Conservation (phyloP, 176 grass and related monocot genomes). For the Rhynchospora pubera region DNA sequence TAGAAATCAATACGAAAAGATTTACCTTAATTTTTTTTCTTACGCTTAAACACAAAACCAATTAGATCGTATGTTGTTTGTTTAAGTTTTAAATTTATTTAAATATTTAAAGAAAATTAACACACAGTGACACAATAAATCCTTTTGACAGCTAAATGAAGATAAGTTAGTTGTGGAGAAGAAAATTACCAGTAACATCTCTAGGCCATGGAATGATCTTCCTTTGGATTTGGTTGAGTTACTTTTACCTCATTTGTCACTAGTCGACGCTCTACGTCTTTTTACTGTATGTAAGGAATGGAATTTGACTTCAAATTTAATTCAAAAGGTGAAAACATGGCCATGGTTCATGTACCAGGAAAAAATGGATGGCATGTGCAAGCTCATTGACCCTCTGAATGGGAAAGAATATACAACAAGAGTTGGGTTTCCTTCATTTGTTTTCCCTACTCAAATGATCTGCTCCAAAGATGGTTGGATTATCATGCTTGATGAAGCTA, state of each 20-base stretch:
- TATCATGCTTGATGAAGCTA: neutral
- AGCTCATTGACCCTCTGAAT: neutral
- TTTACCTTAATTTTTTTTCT: neutral
- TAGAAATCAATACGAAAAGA: neutral
- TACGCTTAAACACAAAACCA: neutral
- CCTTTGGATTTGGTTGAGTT: conserved; percentile 19
- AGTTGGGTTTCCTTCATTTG: neutral
- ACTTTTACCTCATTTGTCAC: neutral
- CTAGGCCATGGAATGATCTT: conserved; percentile 1
- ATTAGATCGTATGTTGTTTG: too few species aligned
- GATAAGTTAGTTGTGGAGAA: neutral
- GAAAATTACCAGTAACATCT: neutral
- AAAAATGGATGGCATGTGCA: neutral
- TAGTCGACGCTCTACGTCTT: neutral
- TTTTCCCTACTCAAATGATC: neutral
- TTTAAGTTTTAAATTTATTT: too few species aligned
- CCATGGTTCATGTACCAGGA: neutral
- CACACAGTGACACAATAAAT: neutral
- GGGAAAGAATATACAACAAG: neutral
- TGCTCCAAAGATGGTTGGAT: neutral
- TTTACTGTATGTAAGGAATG: conserved; percentile 11
- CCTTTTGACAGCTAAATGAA: neutral
- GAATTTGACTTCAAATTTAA: neutral
- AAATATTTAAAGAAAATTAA: neutral
- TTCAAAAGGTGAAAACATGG: neutral